Evolutionary conservation across 192 early-diverging fungal genomes (phyloP).

Genomic region (Kickxella alabastrina): DNA sequence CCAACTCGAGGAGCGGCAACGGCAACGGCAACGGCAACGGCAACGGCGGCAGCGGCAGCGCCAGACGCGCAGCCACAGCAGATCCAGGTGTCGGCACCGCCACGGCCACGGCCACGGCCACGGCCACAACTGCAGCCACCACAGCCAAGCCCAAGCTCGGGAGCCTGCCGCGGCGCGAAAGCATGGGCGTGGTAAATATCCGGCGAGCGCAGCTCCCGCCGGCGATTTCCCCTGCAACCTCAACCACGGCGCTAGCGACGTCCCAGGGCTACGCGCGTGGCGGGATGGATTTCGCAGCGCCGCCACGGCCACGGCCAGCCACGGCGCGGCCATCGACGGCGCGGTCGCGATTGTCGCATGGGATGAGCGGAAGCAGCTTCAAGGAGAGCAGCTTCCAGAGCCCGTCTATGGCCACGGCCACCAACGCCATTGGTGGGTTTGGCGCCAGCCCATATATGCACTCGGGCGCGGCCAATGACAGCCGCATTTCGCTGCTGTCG

Average conservation of each 20-base stretch:
- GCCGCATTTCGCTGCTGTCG: slow-evolving; percentile 41
- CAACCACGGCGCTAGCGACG: not conserved
- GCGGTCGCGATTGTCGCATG: slow-evolving; percentile 40
- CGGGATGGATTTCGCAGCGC: slow-evolving; percentile 7
- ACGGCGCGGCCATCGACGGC: slow-evolving; percentile 31
- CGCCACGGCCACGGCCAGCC: slow-evolving; percentile 18
- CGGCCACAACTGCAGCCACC: not conserved
- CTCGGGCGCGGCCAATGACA: slow-evolving; percentile 24
- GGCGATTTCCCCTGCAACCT: not conserved
- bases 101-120: not conserved
- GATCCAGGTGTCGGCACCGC: too few relatives aligned
- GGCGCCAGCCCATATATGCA: slow-evolving; percentile 21
- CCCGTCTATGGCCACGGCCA: too few relatives aligned
- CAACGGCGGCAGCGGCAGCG: too few relatives aligned
- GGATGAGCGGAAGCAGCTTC: slow-evolving; percentile 24
- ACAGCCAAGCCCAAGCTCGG: not conserved
- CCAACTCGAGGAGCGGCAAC: slow-evolving; percentile 4
- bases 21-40: slow-evolving; percentile 8
- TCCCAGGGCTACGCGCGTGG: slow-evolving; percentile 3
- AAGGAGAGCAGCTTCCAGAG: slow-evolving; percentile 19
- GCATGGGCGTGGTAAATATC: slow-evolving; percentile 13
- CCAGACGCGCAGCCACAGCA: slow-evolving; percentile 4
- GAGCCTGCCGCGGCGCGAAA: slow-evolving; percentile 9
- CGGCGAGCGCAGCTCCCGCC: slow-evolving; percentile 1
- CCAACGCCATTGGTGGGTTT: not conserved